Base-by-base conservation (phyloP, 768 basidiomycete genomes). In the Suillus subaureus region DNA sequence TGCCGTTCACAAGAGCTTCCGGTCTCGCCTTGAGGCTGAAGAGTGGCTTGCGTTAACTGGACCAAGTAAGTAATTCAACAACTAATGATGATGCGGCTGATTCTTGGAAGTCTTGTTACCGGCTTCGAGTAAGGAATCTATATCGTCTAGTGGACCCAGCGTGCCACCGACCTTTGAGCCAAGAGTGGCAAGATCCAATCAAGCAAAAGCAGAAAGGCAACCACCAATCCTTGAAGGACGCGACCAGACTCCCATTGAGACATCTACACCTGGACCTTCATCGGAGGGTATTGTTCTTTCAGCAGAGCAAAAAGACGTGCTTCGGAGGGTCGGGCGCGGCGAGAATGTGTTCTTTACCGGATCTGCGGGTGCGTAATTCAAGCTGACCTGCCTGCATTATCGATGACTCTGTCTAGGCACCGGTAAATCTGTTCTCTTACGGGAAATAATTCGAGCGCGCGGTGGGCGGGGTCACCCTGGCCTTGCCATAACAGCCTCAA, bases 271-370 rank as follows among this genome's bases (percentile, higher is more conserved):
- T 4, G 58, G 26, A 31, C 65, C 42, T 18, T 51, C 37, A 33
- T 16, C 69, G 12, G 66, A 70, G 16, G 31, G 73, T 37, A 70
- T 85, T 21, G 28, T 63, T 6, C 77, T 90, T 15, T 89, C 88
- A 13, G 71, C 75, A 5, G 86, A 89, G 71, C 89, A 90, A 73
- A 72, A 69, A 56, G 58, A 62, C 4, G 83, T 90, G 7, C 72
- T 90, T 8, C 69, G 79, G 16, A 76, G 72, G 69, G 91, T 94
- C 8, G 82, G 85, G 54, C 78, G 77, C 12, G 87, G 88, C 4
- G 77, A 84, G 67, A 93, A 80, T 70, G 86, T 94, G 9, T 95
- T 95, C 77, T 95, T 95, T 74, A 94, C 93, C 0, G 94, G 94
- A 2, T 90, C 91, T 21, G 94, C 94, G 61, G 93, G 92, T 89